These are phyloP conservation scores for Dothiorella sarmentorum DNA, from an alignment of 2,329 filamentous ascomycete genomes.

Conservation along the genomic window DNA sequence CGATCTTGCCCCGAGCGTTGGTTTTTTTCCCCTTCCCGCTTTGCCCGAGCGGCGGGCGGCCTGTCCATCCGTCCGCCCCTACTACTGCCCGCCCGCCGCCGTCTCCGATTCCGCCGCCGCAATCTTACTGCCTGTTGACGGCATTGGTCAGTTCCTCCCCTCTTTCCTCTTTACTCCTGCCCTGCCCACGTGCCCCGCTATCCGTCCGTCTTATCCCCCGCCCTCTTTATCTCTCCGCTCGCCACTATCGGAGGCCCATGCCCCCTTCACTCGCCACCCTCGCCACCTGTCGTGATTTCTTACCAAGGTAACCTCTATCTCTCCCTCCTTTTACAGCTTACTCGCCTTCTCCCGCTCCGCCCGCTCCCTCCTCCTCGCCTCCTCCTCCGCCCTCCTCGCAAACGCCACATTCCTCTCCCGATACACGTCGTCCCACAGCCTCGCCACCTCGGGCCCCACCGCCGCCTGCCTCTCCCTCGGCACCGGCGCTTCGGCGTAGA, in stretches of 20 bases:
- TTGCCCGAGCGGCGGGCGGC: too few relatives aligned
- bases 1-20: conserved; percentile 17
- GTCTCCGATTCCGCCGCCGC: background rate
- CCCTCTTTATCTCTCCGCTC: background rate
- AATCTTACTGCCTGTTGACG: background rate
- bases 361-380: background rate
- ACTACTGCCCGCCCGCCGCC: background rate
- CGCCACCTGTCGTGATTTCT: background rate
- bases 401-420: conserved; percentile 27
- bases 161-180: too few relatives aligned
- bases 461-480: conserved; percentile 22
- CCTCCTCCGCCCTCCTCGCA: conserved; percentile 10
- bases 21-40: background rate
- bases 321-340: background rate
- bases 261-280: too few relatives aligned
- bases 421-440: conserved; percentile 28
- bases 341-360: background rate
- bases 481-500: conserved; percentile 24
- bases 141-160: too few relatives aligned
- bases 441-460: conserved; percentile 19
- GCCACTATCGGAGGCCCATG: background rate
- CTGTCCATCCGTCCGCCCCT: too few relatives aligned
- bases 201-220: background rate
- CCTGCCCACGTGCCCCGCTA: background rate
- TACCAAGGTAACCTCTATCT: background rate